Evolutionary conservation across 306 rosid genomes (phyloP).

Genomic region (Lupinus albus): DNA sequence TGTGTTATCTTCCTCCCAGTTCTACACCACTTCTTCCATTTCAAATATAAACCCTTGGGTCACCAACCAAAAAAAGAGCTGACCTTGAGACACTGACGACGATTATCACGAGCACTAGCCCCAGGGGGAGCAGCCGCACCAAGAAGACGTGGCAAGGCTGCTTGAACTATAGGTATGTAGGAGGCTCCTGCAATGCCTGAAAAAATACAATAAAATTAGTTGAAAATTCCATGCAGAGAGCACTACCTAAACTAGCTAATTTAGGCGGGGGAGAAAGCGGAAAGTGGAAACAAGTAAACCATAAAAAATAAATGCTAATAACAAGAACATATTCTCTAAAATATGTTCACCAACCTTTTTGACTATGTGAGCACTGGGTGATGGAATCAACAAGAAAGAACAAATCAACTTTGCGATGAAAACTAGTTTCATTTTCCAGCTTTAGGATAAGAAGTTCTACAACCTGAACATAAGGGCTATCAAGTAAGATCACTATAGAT

Average conservation of each 20-base stretch:
- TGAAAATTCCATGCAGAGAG: slow-evolving; percentile 28
- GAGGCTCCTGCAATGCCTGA: slow-evolving; percentile 98
- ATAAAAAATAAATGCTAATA: slow-evolving; percentile 19
- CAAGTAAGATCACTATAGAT: slow-evolving; percentile 33
- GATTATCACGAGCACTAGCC: slow-evolving; percentile 89
- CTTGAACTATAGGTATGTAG: slow-evolving; percentile 89
- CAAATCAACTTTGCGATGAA: slow-evolving; percentile 91
- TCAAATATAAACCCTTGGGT: neutral
- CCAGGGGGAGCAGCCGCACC: slow-evolving; percentile 99
- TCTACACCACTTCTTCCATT: slow-evolving; percentile 22
- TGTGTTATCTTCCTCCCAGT: slow-evolving; percentile 11
- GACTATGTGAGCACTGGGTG: slow-evolving; percentile 92
- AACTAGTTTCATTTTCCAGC: slow-evolving; percentile 86
- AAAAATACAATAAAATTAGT: slow-evolving; percentile 32
- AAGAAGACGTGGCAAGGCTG: slow-evolving; percentile 94
- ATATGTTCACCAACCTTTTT: slow-evolving; percentile 61
- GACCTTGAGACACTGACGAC: slow-evolving; percentile 99
- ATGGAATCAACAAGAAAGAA: slow-evolving; percentile 98
- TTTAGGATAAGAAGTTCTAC: slow-evolving; percentile 96
- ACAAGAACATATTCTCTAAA: neutral
- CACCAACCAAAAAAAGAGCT: slow-evolving; percentile 4
- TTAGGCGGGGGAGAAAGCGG: slow-evolving; percentile 7
- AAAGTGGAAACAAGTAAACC: neutral
- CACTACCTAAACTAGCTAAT: slow-evolving; percentile 24
- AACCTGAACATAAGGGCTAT: slow-evolving; percentile 63